Conservation (phyloP, 257 asterid genomes). For the Petrea volubilis region DNA sequence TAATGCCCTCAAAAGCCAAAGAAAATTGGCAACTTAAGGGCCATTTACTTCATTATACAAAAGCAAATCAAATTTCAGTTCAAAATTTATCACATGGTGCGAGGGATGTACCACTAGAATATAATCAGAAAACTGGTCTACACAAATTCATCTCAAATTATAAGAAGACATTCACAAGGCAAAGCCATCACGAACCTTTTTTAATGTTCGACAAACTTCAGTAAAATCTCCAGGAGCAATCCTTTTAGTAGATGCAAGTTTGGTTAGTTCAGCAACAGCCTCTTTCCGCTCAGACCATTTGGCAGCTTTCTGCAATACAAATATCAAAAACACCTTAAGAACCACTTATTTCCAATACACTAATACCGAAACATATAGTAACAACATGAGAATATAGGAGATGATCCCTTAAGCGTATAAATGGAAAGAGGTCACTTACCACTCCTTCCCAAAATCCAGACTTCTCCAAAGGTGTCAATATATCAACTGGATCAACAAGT, state of each 20-base stretch:
- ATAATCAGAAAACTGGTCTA: not conserved
- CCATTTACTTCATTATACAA: not conserved
- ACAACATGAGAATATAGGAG: conserved; percentile 12
- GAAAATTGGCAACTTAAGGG: not conserved
- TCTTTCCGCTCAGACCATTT: conserved; percentile 99
- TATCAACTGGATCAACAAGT: conserved; percentile 98
- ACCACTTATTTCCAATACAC: not conserved
- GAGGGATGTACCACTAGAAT: not conserved
- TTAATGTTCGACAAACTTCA: conserved; percentile 91
- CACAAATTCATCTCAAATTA: not conserved
- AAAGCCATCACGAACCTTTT: conserved; percentile 59
- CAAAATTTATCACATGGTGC: not conserved
- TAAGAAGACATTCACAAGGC: not conserved
- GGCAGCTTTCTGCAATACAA: conserved; percentile 81
- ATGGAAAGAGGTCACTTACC: conserved; percentile 49
- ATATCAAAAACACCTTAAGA: conserved; percentile 20
- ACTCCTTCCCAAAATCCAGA: conserved; percentile 99
- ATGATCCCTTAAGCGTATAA: conserved; percentile 3
- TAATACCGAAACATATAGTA: not conserved
- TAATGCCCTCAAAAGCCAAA: not conserved
- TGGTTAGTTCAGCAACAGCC: conserved; percentile 93
- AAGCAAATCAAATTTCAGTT: not conserved
- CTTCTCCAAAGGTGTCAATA: conserved; percentile 92
- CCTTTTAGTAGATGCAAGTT: conserved; percentile 93
- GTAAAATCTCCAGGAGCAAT: conserved; percentile 97